A percentile compares a stretch with the other conserved stretches of the same genome.
Conservation (phyloP, 352 stramenopile genomes). For the Thalassiosira oceanica region DNA sequence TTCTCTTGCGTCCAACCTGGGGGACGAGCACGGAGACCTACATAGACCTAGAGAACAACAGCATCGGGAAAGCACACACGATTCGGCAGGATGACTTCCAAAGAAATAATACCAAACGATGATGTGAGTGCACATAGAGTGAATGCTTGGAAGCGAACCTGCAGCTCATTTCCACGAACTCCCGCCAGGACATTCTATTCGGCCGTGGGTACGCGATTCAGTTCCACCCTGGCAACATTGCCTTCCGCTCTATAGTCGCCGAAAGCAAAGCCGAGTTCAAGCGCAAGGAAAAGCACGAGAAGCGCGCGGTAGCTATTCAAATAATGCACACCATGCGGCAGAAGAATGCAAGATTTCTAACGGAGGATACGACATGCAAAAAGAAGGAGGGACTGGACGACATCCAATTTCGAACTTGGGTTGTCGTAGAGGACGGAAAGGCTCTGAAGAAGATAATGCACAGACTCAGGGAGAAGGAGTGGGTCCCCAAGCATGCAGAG, state of each 20-base stretch:
- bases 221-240: not conserved
- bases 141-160: no score
- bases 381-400: no score
- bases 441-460: constrained; percentile 6
- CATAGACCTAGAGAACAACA: no score
- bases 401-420: not conserved
- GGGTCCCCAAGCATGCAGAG: no score
- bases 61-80: no score
- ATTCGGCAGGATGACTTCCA: no score
- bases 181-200: constrained; percentile 9
- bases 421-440: constrained; percentile 2
- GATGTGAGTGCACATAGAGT: no score
- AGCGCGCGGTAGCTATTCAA: not conserved
- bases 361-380: not conserved
- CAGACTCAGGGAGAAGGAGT: constrained; percentile 1
- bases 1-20: no score
- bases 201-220: constrained; percentile 1
- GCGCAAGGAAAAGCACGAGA: not conserved
- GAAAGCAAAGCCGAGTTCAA: not conserved
- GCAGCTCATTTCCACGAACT: no score
- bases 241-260: not conserved
- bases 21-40: no score
- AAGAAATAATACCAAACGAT: no score
- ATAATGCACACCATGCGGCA: not conserved
- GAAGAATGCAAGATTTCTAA: not conserved